A percentile compares a stretch with the other conserved stretches of the same genome.
Evolutionary conservation across 768 basidiomycete species (phyloP).

Genomic region (Leccinum subtestaceum): DNA sequence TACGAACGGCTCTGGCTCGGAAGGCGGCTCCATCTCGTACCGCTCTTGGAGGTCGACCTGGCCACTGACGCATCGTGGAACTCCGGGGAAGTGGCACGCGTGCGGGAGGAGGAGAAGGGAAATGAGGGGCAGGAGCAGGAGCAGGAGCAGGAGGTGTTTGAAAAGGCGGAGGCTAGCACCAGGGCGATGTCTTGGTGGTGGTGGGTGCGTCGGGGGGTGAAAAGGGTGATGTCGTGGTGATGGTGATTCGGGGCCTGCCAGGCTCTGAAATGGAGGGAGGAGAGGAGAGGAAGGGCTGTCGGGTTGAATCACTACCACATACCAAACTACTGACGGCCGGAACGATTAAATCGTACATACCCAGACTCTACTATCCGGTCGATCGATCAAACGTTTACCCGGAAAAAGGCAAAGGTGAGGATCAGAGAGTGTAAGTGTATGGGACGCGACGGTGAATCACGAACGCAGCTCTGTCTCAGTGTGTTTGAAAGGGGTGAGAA

Average conservation of each 20-base stretch:
- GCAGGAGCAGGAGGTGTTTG: neutral
- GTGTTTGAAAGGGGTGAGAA: neutral
- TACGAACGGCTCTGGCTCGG: conserved; percentile 38
- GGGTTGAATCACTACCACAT: neutral
- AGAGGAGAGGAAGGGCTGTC: too few species aligned
- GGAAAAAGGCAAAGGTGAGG: neutral
- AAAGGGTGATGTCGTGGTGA: neutral
- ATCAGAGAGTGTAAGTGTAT: neutral
- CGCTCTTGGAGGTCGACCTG: conserved; percentile 44
- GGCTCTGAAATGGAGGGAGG: too few species aligned
- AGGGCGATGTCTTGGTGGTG: neutral
- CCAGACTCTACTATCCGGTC: neutral
- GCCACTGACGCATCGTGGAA: conserved; percentile 55
- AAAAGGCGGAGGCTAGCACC: neutral
- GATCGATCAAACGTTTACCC: neutral
- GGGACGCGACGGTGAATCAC: neutral
- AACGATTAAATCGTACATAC: neutral
- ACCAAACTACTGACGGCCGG: neutral
- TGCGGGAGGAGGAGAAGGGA: conserved; percentile 33
- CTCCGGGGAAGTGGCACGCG: conserved; percentile 38
- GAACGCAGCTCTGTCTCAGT: neutral
- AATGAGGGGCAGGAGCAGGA: too few species aligned
- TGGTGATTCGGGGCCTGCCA: neutral
- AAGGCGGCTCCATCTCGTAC: conserved; percentile 38
- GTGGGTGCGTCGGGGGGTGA: neutral